phyloP scores from a whole-genome alignment of 2,329 filamentous ascomycete genomes.

The Daldinia sp. region DNA sequence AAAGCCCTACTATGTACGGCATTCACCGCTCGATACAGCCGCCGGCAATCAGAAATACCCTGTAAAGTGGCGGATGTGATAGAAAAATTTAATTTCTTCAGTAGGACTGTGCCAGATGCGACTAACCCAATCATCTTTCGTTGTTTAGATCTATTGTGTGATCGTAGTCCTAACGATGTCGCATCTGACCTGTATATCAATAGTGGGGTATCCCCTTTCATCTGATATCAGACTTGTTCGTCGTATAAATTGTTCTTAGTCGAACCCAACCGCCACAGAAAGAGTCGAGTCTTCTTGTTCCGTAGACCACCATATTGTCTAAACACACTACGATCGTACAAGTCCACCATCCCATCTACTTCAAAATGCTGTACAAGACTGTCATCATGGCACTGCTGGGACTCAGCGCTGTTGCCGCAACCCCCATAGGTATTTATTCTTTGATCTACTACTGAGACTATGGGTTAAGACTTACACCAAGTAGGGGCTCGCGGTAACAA shows the following conservation, averaged over 20 bases:
- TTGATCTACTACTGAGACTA: background rate
- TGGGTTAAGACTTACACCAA: background rate
- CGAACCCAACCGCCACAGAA: background rate
- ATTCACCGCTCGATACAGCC: constrained; percentile 15
- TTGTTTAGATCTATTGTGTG: constrained; percentile 1
- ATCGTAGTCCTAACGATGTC: constrained; percentile 8
- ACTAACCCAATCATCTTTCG: constrained; percentile 1
- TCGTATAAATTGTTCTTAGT: constrained; percentile 3
- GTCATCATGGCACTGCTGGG: constrained; percentile 16
- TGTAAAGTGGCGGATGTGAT: constrained; percentile 15
- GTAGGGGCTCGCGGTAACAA: background rate
- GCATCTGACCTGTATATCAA: constrained; percentile 12
- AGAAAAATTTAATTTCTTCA: constrained; percentile 2
- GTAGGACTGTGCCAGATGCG: constrained; percentile 9
- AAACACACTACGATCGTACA: background rate
- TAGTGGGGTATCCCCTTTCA: constrained; percentile 8
- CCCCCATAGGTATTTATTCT: constrained; percentile 18
- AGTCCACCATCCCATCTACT: background rate
- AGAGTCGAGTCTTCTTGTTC: background rate
- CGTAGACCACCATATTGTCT: background rate
- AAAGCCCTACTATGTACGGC: background rate
- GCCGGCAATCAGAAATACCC: constrained; percentile 4
- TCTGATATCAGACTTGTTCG: constrained; percentile 4
- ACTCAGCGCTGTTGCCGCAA: constrained; percentile 10
- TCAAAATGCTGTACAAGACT: constrained; percentile 26